These are phyloP conservation scores for Penicillium capsulatum DNA, from an alignment of 2,329 filamentous ascomycete genomes.

Conservation along the genomic window DNA sequence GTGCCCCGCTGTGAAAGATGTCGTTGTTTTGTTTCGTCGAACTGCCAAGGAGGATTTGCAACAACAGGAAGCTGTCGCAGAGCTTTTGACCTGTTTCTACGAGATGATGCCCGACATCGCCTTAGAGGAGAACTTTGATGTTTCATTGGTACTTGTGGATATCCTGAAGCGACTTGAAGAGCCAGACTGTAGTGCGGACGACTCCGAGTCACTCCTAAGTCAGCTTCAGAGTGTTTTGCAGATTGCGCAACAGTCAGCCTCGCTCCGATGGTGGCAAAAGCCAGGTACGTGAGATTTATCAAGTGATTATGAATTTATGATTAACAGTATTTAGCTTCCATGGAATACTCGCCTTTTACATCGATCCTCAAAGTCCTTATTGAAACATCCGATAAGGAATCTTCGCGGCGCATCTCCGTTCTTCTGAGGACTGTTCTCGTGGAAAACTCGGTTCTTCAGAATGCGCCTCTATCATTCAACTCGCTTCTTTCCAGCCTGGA, in stretches of 20 bases:
- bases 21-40: conserved; percentile 68
- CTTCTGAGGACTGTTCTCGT: conserved; percentile 35
- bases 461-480: conserved; percentile 32
- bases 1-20: conserved; percentile 75
- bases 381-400: conserved; percentile 27
- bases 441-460: conserved; percentile 37
- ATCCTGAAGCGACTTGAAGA: conserved; percentile 61
- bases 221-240: conserved; percentile 77
- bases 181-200: conserved; percentile 41
- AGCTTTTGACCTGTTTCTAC: conserved; percentile 79
- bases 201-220: conserved; percentile 58
- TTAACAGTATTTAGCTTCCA: conserved; percentile 24
- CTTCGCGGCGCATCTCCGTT: conserved; percentile 31
- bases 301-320: background rate
- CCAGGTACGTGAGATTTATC: conserved; percentile 40
- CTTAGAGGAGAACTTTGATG: conserved; percentile 80
- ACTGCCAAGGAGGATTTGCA: conserved; percentile 65
- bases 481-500: conserved; percentile 39
- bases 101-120: conserved; percentile 74
- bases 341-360: conserved; percentile 42
- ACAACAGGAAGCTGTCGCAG: conserved; percentile 73
- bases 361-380: conserved; percentile 40
- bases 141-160: conserved; percentile 69
- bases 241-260: conserved; percentile 74
- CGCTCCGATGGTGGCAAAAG: conserved; percentile 88